Conservation (phyloP, 345 rosid species). For the Citrus sinensis region DNA sequence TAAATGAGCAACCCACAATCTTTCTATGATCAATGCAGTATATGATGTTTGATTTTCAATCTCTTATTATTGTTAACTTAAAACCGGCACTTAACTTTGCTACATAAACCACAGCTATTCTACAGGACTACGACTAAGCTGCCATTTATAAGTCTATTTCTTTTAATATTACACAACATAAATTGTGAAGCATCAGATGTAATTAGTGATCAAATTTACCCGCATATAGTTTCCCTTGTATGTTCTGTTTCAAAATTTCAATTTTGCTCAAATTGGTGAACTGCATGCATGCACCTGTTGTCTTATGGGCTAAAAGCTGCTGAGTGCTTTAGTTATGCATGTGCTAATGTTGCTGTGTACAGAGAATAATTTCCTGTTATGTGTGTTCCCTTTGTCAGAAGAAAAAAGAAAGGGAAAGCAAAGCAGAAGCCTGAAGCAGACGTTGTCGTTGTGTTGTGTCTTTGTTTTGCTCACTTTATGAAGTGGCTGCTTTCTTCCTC, state of each 20-base stretch:
- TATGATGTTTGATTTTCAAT: constrained; percentile 8
- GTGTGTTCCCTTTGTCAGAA: constrained; percentile 2
- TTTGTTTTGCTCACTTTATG: neutral
- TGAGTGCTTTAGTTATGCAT: neutral
- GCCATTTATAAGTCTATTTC: neutral
- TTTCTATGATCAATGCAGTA: constrained; percentile 16
- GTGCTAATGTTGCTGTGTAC: constrained; percentile 2
- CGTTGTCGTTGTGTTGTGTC: neutral
- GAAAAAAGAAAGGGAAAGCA: neutral
- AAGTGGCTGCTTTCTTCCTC: constrained; percentile 26
- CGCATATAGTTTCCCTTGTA: neutral
- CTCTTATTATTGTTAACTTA: neutral
- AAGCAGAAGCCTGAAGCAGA: neutral
- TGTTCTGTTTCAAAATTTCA: neutral
- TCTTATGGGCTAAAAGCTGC: neutral
- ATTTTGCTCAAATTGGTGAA: neutral
- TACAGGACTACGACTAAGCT: neutral
- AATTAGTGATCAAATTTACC: neutral
- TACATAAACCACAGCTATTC: neutral
- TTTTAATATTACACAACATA: neutral
- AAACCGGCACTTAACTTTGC: neutral
- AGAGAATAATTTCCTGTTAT: constrained; percentile 1
- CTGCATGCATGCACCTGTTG: neutral
- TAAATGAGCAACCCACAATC: constrained; percentile 25
- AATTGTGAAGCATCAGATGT: neutral